Evolutionary conservation across 768 basidiomycete species (phyloP), one percentile per base, ranked within the genome.

Genomic region (Fomitopsis serialis): DNA sequence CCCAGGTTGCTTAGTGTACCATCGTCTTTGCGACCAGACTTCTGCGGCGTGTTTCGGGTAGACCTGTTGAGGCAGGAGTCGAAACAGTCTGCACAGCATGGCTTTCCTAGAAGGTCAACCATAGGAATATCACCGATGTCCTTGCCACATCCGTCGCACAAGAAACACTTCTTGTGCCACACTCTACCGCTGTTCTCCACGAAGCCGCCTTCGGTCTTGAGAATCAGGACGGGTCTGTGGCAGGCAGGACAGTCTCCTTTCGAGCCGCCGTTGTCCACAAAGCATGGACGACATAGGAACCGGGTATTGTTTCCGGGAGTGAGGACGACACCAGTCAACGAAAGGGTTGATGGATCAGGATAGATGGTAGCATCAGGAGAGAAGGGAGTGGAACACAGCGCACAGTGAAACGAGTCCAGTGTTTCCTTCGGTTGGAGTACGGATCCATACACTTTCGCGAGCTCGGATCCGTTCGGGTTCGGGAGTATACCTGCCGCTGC

Each of bases 301-400:
- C 79, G 77, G 5, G 68, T 56, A 34, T 61, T 61, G 21, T 45
- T 29, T 15, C 46, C 23, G 7, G 54, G 37, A n/a, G 54, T 48
- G 1, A 36, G 56, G 56, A 29, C 55, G 55, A 32, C 52, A 46
- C 23, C 63, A 59, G n/a, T 54, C 45, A 62, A 45, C 63, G 64
- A 52, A 12, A 61, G 51, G 63, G 61, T 52, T 42, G 66, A 51
- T 36, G 85, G 86, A 61, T 91, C 85, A 1, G 91, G 91, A 63
- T 90, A 93, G 55, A 93, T 89, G 27, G 91, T 93, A 21, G 87
- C 81, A 65, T 93, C 90, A 2, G 90, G 89, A 34, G 82, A 79
- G 62, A 92, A 93, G 10, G 75, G 71, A 0, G 74, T 67, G 15
- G 73, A 70, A 64, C 91, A 93, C 12, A 81, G 65, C 32, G 78